Evolutionary conservation across 257 asterid genomes (phyloP).

Genomic region (Thymus mandschuricus): DNA sequence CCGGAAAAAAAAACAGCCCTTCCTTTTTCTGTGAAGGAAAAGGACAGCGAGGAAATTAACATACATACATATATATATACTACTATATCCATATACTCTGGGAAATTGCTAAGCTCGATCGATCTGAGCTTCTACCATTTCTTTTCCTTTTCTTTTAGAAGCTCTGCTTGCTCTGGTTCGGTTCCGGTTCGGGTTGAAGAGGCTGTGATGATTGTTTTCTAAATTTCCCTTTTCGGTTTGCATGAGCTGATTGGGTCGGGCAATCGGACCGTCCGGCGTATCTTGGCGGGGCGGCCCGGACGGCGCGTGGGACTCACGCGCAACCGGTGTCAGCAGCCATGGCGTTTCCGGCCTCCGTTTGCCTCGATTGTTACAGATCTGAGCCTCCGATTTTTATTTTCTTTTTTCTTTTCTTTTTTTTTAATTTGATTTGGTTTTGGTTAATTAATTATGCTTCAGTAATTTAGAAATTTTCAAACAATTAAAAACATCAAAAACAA

Average conservation of each 20-base stretch:
- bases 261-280: constrained; percentile 20
- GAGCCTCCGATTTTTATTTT: constrained; percentile 35
- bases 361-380: constrained; percentile 36
- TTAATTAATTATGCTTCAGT: no score
- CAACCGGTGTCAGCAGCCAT: constrained; percentile 47
- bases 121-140: background rate
- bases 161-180: background rate
- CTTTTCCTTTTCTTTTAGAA: background rate
- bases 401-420: no score
- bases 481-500: no score
- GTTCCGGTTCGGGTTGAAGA: background rate
- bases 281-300: constrained; percentile 54
- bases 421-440: no score
- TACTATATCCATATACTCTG: background rate
- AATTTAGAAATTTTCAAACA: no score
- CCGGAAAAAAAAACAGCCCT: constrained; percentile 33
- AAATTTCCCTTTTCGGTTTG: background rate
- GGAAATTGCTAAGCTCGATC: background rate
- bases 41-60: background rate
- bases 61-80: background rate
- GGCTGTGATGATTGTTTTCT: constrained; percentile 43
- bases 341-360: constrained; percentile 31
- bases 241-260: constrained; percentile 42
- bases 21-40: background rate
- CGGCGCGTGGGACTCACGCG: constrained; percentile 28